phyloP scores from a whole-genome alignment of 345 rosid genomes.

The Boechera divaricarpa region DNA sequence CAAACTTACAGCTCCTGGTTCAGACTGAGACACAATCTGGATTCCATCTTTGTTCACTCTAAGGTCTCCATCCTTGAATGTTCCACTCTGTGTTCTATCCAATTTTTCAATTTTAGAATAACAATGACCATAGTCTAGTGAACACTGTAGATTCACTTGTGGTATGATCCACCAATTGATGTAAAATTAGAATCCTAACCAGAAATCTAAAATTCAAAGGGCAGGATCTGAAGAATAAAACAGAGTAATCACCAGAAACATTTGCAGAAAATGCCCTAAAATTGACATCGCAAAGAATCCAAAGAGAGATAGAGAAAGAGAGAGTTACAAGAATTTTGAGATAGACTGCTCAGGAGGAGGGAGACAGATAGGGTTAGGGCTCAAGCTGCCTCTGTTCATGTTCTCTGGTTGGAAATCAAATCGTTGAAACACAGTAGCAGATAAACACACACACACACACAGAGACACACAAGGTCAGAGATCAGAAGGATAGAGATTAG shows the following conservation, averaged over 20 bases:
- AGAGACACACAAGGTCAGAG: background rate
- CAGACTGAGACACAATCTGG: constrained; percentile 62
- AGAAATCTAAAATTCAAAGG: background rate
- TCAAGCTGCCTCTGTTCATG: constrained; percentile 67
- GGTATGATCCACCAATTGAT: background rate
- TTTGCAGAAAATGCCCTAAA: background rate
- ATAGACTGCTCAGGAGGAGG: constrained; percentile 69
- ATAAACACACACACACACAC: background rate
- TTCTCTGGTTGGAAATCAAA: constrained; percentile 23
- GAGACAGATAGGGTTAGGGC: constrained; percentile 57
- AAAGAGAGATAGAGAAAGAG: constrained; percentile 47
- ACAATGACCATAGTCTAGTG: background rate
- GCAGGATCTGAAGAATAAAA: constrained; percentile 19
- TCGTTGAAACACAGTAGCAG: constrained; percentile 18
- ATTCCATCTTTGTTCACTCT: constrained; percentile 90
- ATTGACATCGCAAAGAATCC: background rate
- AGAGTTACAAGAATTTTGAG: constrained; percentile 75
- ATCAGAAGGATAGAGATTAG: constrained; percentile 24
- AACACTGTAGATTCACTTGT: background rate
- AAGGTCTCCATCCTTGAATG: constrained; percentile 90
- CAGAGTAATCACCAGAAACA: constrained; percentile 10
- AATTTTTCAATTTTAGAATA: constrained; percentile 15
- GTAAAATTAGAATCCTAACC: constrained; percentile 5
- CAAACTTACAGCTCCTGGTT: constrained; percentile 61
- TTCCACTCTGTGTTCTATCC: constrained; percentile 81